phyloP scores from a whole-genome alignment of 2,329 filamentous ascomycete genomes.

The Exophiala sideris region DNA sequence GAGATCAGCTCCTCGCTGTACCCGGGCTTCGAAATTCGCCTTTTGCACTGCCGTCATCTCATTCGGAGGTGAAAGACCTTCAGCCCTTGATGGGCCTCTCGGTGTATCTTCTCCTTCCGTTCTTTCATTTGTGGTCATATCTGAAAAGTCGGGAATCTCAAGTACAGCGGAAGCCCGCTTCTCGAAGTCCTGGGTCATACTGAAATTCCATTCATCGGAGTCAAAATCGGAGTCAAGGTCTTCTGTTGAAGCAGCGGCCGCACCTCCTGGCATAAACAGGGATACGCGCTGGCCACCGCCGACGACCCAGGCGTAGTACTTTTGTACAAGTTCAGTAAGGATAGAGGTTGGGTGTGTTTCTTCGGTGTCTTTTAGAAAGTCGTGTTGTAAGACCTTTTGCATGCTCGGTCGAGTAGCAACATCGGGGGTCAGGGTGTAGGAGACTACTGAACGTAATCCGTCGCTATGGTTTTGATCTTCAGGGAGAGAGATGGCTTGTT shows the following conservation, averaged over 20 bases:
- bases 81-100: constrained; percentile 23
- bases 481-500: constrained; percentile 41
- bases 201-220: constrained; percentile 62
- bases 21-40: constrained; percentile 55
- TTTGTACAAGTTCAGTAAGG: constrained; percentile 45
- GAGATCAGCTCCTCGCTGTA: constrained; percentile 55
- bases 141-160: constrained; percentile 30
- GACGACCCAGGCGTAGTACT: constrained; percentile 49
- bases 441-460: constrained; percentile 44
- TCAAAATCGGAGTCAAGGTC: constrained; percentile 41
- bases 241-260: constrained; percentile 51
- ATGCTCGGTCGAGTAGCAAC: constrained; percentile 46
- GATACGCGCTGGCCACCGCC: constrained; percentile 51
- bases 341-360: constrained; percentile 43
- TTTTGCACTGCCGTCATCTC: constrained; percentile 45
- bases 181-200: constrained; percentile 61
- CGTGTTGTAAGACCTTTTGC: constrained; percentile 44
- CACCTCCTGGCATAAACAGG: constrained; percentile 59
- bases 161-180: constrained; percentile 46
- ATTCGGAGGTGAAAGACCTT: constrained; percentile 25
- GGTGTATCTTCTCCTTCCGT: constrained; percentile 41
- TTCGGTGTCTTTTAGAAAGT: constrained; percentile 43
- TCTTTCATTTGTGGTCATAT: constrained; percentile 44
- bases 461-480: constrained; percentile 43
- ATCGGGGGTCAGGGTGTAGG: constrained; percentile 44